phyloP scores from a whole-genome alignment of 306 rosid genomes.

The Malus sylvestris region DNA sequence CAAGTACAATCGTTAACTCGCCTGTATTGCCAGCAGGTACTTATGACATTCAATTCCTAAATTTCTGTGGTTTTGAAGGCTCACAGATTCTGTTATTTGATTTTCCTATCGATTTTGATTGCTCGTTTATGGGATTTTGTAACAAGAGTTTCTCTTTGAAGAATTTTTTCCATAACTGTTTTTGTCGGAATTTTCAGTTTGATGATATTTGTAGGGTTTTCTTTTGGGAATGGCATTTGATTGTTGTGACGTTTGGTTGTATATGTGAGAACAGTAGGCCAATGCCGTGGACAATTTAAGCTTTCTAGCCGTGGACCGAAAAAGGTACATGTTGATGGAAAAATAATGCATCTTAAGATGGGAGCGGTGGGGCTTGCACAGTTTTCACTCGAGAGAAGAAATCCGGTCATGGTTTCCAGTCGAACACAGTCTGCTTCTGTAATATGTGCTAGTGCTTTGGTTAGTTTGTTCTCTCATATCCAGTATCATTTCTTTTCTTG shows the following conservation, averaged over 20 bases:
- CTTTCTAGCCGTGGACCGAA: slow-evolving; percentile 20
- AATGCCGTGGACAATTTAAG: neutral
- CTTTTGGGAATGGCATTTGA: neutral
- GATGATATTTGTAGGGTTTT: neutral
- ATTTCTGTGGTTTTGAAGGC: neutral
- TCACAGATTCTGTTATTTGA: neutral
- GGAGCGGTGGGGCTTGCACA: slow-evolving; percentile 8
- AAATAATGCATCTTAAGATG: slow-evolving; percentile 20
- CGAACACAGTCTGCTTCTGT: slow-evolving; percentile 26
- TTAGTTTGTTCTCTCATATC: slow-evolving; percentile 24
- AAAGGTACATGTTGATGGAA: slow-evolving; percentile 15
- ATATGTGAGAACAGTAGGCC: slow-evolving; percentile 13
- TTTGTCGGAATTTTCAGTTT: neutral
- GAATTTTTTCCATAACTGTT: neutral
- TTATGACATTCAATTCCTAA: neutral
- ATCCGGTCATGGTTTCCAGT: slow-evolving; percentile 4
- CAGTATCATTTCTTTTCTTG: slow-evolving; percentile 6
- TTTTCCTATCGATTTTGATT: neutral
- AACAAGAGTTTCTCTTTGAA: neutral
- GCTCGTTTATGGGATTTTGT: neutral
- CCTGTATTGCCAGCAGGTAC: slow-evolving; percentile 47
- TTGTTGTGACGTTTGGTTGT: neutral
- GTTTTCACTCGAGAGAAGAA: slow-evolving; percentile 1
- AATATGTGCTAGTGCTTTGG: slow-evolving; percentile 47
- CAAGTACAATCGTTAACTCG: slow-evolving; percentile 24